Percentiles rank a stretch among this genome's conserved stretches.
Evolutionary conservation across 768 basidiomycete species (phyloP).

Genomic region (Leccinum variicolor): DNA sequence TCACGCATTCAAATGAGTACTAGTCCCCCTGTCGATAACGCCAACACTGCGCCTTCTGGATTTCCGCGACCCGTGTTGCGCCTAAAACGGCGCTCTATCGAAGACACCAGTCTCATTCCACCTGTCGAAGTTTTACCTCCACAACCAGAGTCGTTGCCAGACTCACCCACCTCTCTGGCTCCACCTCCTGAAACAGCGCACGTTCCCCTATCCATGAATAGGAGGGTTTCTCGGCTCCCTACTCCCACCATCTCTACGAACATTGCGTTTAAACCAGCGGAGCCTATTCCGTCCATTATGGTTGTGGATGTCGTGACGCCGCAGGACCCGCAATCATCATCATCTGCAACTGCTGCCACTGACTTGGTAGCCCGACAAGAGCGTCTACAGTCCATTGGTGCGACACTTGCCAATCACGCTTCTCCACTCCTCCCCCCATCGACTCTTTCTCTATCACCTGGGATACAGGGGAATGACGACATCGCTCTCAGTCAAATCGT

Average conservation of each 20-base stretch:
- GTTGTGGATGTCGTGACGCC: background rate
- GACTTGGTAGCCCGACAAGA: slow-evolving; percentile 11
- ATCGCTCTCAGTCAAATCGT: background rate
- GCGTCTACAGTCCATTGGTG: slow-evolving; percentile 14
- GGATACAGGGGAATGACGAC: background rate
- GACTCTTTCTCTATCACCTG: slow-evolving; percentile 11
- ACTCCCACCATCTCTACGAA: background rate
- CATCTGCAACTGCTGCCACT: background rate
- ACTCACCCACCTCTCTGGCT: slow-evolving; percentile 9
- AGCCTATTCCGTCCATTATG: background rate
- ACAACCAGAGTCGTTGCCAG: slow-evolving; percentile 17
- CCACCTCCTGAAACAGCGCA: background rate
- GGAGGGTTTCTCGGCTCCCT: background rate
- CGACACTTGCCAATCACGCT: slow-evolving; percentile 10
- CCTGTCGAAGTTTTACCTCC: slow-evolving; percentile 29
- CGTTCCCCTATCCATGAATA: background rate
- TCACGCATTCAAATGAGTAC: slow-evolving; percentile 23
- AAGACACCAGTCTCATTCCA: slow-evolving; percentile 24
- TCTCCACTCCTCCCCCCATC: background rate
- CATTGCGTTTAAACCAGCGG: background rate
- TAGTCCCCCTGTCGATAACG: background rate
- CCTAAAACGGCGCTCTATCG: background rate
- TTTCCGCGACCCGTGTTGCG: background rate
- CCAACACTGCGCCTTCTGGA: background rate
- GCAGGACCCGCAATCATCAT: background rate